phyloP scores from a whole-genome alignment of 306 rosid genomes.

The Gleditsia sinensis region DNA sequence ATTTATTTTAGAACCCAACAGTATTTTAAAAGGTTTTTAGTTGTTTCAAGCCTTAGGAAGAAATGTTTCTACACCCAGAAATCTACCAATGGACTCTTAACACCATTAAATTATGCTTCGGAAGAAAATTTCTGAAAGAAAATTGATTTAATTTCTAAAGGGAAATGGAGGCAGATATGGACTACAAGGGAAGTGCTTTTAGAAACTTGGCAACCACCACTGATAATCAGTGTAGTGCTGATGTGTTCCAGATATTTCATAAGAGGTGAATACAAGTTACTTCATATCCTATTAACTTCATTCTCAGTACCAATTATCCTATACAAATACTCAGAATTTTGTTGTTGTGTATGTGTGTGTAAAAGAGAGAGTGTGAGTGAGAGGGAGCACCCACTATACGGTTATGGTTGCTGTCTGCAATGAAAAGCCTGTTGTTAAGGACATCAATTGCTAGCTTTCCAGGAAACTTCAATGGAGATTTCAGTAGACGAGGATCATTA shows the following conservation, averaged over 20 bases:
- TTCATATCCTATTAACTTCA: slow-evolving; percentile 15
- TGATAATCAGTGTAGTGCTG: background rate
- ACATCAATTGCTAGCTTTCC: slow-evolving; percentile 90
- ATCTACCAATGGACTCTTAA: background rate
- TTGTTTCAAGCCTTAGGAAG: no score
- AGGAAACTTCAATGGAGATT: slow-evolving; percentile 95
- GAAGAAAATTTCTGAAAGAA: background rate
- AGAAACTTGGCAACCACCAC: background rate
- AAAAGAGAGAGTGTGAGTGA: slow-evolving; percentile 26
- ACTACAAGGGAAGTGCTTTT: background rate
- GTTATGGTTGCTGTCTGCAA: slow-evolving; percentile 95
- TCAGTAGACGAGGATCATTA: slow-evolving; percentile 78
- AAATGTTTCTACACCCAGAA: background rate
- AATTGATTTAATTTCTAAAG: background rate
- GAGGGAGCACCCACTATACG: slow-evolving; percentile 72
- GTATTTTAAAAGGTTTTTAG: background rate
- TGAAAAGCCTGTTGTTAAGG: slow-evolving; percentile 90
- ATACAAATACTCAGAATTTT: background rate
- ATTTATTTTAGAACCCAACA: background rate
- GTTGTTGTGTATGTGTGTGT: no score
- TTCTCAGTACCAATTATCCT: slow-evolving; percentile 11
- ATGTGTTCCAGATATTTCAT: background rate
- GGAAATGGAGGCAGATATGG: slow-evolving; percentile 6
- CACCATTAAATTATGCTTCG: background rate
- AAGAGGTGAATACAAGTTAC: slow-evolving; percentile 22